Base-by-base conservation (phyloP, 371 early-diverging fungal genomes). In the Mucor plumbeus region DNA sequence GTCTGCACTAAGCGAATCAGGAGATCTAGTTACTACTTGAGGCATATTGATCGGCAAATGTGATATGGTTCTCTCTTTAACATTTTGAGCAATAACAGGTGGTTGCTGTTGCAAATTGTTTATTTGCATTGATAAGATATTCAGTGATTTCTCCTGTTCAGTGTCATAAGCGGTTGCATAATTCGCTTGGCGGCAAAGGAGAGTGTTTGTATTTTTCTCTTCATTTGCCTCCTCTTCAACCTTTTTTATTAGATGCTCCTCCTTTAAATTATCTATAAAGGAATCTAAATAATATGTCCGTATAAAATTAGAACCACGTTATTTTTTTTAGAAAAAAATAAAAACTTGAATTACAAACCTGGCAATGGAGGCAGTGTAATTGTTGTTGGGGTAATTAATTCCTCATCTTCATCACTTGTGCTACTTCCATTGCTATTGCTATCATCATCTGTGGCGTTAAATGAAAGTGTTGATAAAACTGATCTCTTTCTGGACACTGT, bases 401-500 rank as follows among this genome's bases (percentile, higher is more conserved):
- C 56, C 11, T 54, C 55, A 17, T 41, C 56, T 43, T 56, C 56
- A 31, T 47, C 58, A n/a, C 33, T 50, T 17, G 50, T 26, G 31
- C 38, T 64, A 31, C 54, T 54, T 31, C 14, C 58, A 33, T n/a
- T 50, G 50, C 33, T 38, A 41, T 43, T 62, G 19, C 47, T 54
- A 7, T 65, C 70, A 14, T 63, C 68, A 31, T 74, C 63, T 10
- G 59, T 58, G 15, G 64, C 41, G 9, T 63, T 34, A 21, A 61
- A 68, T 7, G 71, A 72, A 21, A 67, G 53, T 10, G 15, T 15
- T 0, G 78, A 76, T 56, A 78, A 56, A 13, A 72, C 66, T 13
- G 81, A 76, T 55, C 64, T 69, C 5, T 78, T 69, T 44, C 81
- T 72, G 47, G 38, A 63, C 19, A 11, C 62, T 47, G 44, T 56